These are phyloP conservation scores for Lepidopterella palustris DNA, from an alignment of 495 filamentous ascomycete genomes.

Conservation along the genomic window DNA sequence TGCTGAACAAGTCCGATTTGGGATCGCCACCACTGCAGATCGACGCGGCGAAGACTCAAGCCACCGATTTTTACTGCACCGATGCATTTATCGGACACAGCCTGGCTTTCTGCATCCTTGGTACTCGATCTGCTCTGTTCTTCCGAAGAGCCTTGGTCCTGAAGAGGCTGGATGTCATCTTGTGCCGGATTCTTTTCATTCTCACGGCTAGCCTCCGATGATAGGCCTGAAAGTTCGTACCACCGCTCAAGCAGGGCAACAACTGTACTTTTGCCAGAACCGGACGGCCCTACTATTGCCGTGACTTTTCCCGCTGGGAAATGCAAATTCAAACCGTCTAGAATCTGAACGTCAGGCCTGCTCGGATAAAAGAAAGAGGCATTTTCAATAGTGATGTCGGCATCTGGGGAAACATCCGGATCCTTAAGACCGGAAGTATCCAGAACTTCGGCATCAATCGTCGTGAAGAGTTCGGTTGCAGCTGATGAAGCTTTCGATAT, in stretches of 20 bases:
- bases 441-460: slow-evolving; percentile 24
- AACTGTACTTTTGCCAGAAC: slow-evolving; percentile 33
- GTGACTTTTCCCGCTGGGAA: slow-evolving; percentile 32
- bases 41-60: slow-evolving; percentile 20
- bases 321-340: slow-evolving; percentile 15
- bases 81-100: slow-evolving; percentile 10
- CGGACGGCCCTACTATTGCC: slow-evolving; percentile 32
- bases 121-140: background rate
- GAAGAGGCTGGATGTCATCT: background rate
- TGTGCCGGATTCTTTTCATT: background rate
- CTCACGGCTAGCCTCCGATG: background rate
- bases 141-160: background rate
- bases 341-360: slow-evolving; percentile 29
- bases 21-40: slow-evolving; percentile 31
- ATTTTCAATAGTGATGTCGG: slow-evolving; percentile 23
- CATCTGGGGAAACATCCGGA: slow-evolving; percentile 24
- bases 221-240: slow-evolving; percentile 22
- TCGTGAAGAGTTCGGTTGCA: slow-evolving; percentile 25
- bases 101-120: background rate
- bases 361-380: slow-evolving; percentile 30
- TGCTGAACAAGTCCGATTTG: slow-evolving; percentile 35
- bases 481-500: slow-evolving; percentile 26
- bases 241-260: slow-evolving; percentile 28
- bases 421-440: slow-evolving; percentile 27
- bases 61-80: slow-evolving; percentile 27